Evolutionary conservation across 2,329 filamentous ascomycete species (phyloP), one percentile per base, ranked within the genome.

Genomic region (Fusarium nelsonii): DNA sequence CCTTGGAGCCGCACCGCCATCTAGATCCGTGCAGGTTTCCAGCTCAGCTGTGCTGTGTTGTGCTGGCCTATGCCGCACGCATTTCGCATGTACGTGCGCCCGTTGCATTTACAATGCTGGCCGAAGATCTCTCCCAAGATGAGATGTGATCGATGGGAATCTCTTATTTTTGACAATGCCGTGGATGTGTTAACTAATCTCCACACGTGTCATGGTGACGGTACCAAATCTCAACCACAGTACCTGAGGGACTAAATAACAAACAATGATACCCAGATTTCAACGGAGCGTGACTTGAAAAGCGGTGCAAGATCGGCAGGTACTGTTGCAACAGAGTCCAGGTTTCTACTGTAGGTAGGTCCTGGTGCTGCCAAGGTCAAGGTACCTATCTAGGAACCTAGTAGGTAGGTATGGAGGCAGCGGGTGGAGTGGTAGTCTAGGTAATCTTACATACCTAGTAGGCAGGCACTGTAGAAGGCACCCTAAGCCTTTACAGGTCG

Each of bases 81-180:
- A 28, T 49, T 45, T 37, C 26, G 20, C 20, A 20, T 20, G 46
- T 10, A 37, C 46, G 46, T 50, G 46, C 46, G 33, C 18, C 33
- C 6, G 33, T 28, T 50, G 33, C 33, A 50, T 37, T 50, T 26
- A 58, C 43, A 53, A 69, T 66, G 66, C 65, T 63, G 41, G 66
- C 44, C 44, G 43, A 56, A 43, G 56, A 69, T 69, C 61, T 28
- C 32, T 20, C 12, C 34, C 32, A 39, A 64, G 40, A 61, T 61
- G 45, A 63, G 65, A 58, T 44, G 49, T 57, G 65, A 57, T 48
- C 36, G 49, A 65, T 66, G 46, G 23, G 14, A 59, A 30, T 40
- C 32, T 20, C 39, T 32, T 58, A 18, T 50, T 33, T 49, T 34
- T 34, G 20, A 28, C 15, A 41, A 20, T 30, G 18, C 41, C 40